phyloP scores from a whole-genome alignment of 1,284 basidiomycete species.

The Paramarasmius palmivorus region DNA sequence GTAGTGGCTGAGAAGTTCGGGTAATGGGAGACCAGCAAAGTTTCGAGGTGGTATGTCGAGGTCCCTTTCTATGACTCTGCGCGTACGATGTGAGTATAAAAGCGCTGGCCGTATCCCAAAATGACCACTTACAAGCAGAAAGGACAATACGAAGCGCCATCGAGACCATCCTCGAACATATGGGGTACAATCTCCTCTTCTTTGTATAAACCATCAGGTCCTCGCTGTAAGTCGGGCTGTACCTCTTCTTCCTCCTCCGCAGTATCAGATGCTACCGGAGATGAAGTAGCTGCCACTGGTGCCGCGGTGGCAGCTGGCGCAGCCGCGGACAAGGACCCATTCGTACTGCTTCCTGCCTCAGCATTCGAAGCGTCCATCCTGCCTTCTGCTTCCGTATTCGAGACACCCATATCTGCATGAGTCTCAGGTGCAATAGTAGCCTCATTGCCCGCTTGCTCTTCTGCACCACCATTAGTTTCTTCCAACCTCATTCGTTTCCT shows the following conservation, averaged over 20 bases:
- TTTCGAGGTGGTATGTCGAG: not conserved
- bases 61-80: not conserved
- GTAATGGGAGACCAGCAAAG: not conserved
- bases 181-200: not conserved
- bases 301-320: not conserved
- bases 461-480: not conserved
- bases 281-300: not conserved
- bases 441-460: not conserved
- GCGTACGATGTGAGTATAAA: too few relatives aligned
- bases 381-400: too few relatives aligned
- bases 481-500: not conserved
- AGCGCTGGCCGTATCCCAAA: not conserved
- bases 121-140: constrained; percentile 7
- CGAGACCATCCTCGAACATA: not conserved
- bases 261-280: too few relatives aligned
- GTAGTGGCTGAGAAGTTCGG: not conserved
- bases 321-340: too few relatives aligned
- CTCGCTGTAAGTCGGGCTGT: not conserved
- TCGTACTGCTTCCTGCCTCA: too few relatives aligned
- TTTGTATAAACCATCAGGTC: not conserved
- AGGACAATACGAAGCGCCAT: not conserved
- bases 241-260: constrained; percentile 4
- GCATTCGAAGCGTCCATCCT: too few relatives aligned
- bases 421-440: not conserved
- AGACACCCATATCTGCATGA: not conserved